Conservation (phyloP, 805 yeast species). For the Barnettozyma populi region DNA sequence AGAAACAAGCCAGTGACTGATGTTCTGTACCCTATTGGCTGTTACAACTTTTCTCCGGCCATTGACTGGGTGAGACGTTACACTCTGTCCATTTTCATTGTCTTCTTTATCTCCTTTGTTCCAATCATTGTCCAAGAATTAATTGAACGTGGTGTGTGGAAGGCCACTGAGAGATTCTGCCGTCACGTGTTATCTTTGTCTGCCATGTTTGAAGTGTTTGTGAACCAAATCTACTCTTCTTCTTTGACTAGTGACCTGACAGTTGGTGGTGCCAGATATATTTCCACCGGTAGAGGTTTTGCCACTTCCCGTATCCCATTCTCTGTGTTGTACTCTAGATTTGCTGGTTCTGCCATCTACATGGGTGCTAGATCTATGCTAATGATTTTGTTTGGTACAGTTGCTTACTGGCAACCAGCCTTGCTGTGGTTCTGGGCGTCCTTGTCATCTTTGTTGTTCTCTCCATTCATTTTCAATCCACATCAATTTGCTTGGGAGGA, state of each 20-base stretch:
- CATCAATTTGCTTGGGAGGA: constrained; percentile 97
- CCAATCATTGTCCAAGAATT: constrained; percentile 77
- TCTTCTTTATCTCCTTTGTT: constrained; percentile 72
- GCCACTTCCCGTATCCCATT: constrained; percentile 78
- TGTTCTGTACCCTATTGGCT: constrained; percentile 58
- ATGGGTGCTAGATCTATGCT: constrained; percentile 77
- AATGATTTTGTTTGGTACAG: constrained; percentile 67
- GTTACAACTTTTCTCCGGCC: constrained; percentile 69
- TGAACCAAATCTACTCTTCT: constrained; percentile 71
- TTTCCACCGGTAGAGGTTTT: constrained; percentile 83
- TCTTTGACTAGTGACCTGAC: constrained; percentile 66
- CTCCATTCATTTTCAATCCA: constrained; percentile 95
- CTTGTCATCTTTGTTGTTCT: constrained; percentile 75
- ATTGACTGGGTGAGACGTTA: constrained; percentile 80
- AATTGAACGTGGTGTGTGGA: constrained; percentile 78
- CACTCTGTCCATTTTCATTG: constrained; percentile 75
- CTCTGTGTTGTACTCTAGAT: constrained; percentile 67
- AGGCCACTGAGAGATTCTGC: constrained; percentile 61
- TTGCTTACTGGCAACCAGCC: constrained; percentile 87
- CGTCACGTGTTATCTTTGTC: constrained; percentile 68
- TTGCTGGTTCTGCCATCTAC: constrained; percentile 77
- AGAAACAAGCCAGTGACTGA: constrained; percentile 64
- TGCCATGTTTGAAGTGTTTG: constrained; percentile 80
- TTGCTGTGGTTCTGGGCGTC: constrained; percentile 97
- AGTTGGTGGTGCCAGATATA: constrained; percentile 84